Evolutionary conservation across 1,139 yeast genomes (phyloP), one percentile per base, ranked within the genome.

Genomic region (Suhomyces terraborum): DNA sequence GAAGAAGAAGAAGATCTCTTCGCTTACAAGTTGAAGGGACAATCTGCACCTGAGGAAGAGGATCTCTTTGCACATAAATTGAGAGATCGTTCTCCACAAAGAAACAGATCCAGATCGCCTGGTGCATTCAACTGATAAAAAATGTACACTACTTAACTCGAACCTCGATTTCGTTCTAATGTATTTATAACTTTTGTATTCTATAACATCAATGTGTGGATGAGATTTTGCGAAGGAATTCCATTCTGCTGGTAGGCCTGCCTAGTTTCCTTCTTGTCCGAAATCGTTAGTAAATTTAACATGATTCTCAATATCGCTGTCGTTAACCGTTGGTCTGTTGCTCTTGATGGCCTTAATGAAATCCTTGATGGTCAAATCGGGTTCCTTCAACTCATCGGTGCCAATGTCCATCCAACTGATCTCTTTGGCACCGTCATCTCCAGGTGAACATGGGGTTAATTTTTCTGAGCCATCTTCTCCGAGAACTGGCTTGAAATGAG

Each of bases 361-460:
- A 65, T 94, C 99, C 59, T 88, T 89, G 43, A 93, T 78, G 1
- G 94, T 86, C 51, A 94, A 74, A 5, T 82, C 87, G 0, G 99
- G 99, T 56, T 93, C 98, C 54, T 79, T 79, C 41, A 94, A 72
- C 61, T 91, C 94, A 54, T 93, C 95, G 6, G 95, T 85, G 36
- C 79, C 94, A 33, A 94, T 79, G 48, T 88, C 93, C 77, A 86
- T 81, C 98, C 98, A 94, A 56, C 79, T 82, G 88, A 87, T 84
- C 60, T 94, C 99, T 33, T 67, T 62, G 0, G 98, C 97, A 9
- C 80, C 89, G 3, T 65, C 64, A 51, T 88, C 97, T 9, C 99
- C 99, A 0, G 99, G 99, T 0, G 98, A 89, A 57, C 98, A 94
- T 1, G 98, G 98, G 13, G 93, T 88, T 38, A 80, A 75, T 59